phyloP scores from a whole-genome alignment of 805 yeast species.

The Starmerella etchellsii region DNA sequence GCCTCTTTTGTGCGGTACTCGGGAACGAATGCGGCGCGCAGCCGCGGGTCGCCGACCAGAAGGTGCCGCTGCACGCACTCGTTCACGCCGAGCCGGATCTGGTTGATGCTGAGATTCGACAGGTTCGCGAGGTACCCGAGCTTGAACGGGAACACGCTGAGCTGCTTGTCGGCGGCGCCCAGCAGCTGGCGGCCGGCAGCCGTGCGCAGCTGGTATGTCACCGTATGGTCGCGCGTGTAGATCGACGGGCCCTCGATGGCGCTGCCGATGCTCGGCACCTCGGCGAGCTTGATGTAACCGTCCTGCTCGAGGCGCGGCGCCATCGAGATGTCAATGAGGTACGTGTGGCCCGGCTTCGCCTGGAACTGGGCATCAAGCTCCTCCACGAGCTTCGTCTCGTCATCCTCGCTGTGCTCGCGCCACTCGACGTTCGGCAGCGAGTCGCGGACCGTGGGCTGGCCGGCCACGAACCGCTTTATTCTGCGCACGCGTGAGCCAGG shows the following conservation, averaged over 20 bases:
- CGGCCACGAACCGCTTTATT: constrained; percentile 84
- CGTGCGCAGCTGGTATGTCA: constrained; percentile 61
- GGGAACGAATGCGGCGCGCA: constrained; percentile 61
- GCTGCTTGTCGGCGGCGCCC: constrained; percentile 47
- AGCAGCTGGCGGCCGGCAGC: constrained; percentile 61
- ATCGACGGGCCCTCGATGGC: constrained; percentile 35
- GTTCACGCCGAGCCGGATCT: constrained; percentile 58
- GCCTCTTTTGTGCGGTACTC: constrained; percentile 35
- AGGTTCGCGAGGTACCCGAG: constrained; percentile 37
- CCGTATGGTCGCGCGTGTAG: constrained; percentile 77
- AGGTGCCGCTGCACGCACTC: constrained; percentile 74
- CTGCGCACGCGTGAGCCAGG: constrained; percentile 92
- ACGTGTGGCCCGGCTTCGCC: constrained; percentile 73
- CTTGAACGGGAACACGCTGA: constrained; percentile 87
- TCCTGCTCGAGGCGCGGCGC: constrained; percentile 39
- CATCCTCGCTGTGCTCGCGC: constrained; percentile 23
- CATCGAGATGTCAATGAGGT: constrained; percentile 70
- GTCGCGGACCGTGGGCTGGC: constrained; percentile 91
- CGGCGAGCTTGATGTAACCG: constrained; percentile 23
- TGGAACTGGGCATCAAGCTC: constrained; percentile 44
- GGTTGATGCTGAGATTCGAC: constrained; percentile 43
- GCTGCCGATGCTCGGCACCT: constrained; percentile 24
- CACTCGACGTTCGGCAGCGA: constrained; percentile 75
- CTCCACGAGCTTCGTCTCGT: constrained; percentile 20
- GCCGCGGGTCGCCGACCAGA: constrained; percentile 60